Evolutionary conservation across 1,284 basidiomycete genomes (phyloP), one percentile per base, ranked within the genome.

Genomic region (Puccinia polysora): DNA sequence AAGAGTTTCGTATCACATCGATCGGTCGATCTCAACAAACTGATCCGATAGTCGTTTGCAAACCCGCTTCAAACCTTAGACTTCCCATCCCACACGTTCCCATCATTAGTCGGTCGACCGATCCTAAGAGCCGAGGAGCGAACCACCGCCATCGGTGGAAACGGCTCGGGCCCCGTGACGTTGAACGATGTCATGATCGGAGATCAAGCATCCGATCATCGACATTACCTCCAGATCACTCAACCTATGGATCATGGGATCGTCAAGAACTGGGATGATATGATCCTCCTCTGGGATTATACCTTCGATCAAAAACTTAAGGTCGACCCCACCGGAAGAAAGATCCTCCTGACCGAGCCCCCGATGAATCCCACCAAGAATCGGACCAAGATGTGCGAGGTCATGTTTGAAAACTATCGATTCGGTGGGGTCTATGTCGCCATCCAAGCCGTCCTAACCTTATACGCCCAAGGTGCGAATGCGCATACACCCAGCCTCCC

Each of bases 231-330:
- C 34, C 95, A 98, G 81, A 86, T 98, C 69, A 90, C 91, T 1
- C 95, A 98, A 78, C 95, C 96, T 2, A 94, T 98, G 91, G 96
- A 98, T 81, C 96, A 99, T 81, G 96, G 96, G 71, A 96, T 99
- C 80, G 88, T 99, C 69, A 89, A 89, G 78, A 96, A 98, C 82
- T 99, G 95, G 93, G 91, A 92, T 78, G 96, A 99, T 81, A 98
- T 98, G 96, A 88, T 89, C 79, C 87, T 93, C 78, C 84, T 98
- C 14, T 99, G 95, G 96, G 88, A 98, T 82, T 97, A 98, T 81
- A 98, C 95, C 1, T 98, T 99, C 80, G 84, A 91, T 79, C 90
- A 97, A 82, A 98, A 98, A 82, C 86, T 99, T 73, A 85, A 86
- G 76, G 85, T 97, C 76, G 89, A 97, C 79, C 88, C 94, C 28